These are phyloP conservation scores for Colletotrichum sp. DNA, from an alignment of 2,329 filamentous ascomycete genomes.

Conservation along the genomic window DNA sequence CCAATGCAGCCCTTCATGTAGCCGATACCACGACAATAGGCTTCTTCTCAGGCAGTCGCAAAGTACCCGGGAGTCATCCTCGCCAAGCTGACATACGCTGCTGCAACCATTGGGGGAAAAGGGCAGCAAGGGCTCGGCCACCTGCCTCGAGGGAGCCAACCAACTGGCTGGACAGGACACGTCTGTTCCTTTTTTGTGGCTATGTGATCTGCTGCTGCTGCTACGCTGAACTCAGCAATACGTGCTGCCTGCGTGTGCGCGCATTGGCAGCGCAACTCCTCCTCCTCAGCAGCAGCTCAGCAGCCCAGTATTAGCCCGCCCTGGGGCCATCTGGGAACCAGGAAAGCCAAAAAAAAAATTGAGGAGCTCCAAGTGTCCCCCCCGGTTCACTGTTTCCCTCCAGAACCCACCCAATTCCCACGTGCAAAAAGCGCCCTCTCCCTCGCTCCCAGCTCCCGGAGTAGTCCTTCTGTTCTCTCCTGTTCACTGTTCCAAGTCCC, in stretches of 20 bases:
- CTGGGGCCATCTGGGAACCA: neutral
- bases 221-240: neutral
- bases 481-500: neutral
- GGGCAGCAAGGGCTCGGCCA: neutral
- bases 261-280: neutral
- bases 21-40: neutral
- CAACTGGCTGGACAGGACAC: neutral
- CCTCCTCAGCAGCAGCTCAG: neutral
- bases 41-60: neutral
- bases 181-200: neutral
- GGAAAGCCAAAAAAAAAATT: slow-evolving; percentile 4
- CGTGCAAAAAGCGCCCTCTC: slow-evolving; percentile 21
- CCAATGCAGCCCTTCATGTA: neutral
- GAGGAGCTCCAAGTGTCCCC: slow-evolving; percentile 2
- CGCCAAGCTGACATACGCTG: slow-evolving; percentile 11
- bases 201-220: neutral
- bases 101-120: neutral
- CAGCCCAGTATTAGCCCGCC: neutral
- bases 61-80: neutral
- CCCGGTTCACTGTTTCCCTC: slow-evolving; percentile 11
- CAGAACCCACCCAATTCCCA: slow-evolving; percentile 18
- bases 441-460: slow-evolving; percentile 1
- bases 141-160: neutral
- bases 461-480: neutral
- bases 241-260: neutral